These are phyloP conservation scores for Physcomitrium patens DNA, from an alignment of 225 moss, liverwort and hornwort genomes.

Conservation along the genomic window DNA sequence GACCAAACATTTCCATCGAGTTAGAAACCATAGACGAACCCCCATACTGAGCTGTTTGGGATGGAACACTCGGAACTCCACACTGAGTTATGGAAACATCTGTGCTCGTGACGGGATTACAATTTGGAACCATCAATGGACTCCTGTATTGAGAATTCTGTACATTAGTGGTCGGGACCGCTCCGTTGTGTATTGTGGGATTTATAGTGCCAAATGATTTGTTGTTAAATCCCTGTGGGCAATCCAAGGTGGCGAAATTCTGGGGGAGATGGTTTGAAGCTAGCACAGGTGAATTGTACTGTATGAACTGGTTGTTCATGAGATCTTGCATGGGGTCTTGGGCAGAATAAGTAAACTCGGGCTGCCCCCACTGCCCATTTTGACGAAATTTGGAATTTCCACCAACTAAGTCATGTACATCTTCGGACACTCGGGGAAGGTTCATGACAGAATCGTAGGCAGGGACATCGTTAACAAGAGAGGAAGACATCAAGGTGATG, in stretches of 20 bases:
- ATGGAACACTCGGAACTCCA: slow-evolving; percentile 11
- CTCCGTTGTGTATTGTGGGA: slow-evolving; percentile 17
- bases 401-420: slow-evolving; percentile 31
- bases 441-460: slow-evolving; percentile 30
- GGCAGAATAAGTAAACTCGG: slow-evolving; percentile 21
- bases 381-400: slow-evolving; percentile 34
- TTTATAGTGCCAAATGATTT: slow-evolving; percentile 40
- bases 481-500: slow-evolving; percentile 41
- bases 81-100: slow-evolving; percentile 17
- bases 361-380: slow-evolving; percentile 41
- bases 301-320: slow-evolving; percentile 17
- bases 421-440: slow-evolving; percentile 20
- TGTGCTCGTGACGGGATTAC: slow-evolving; percentile 21
- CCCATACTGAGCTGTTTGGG: slow-evolving; percentile 24
- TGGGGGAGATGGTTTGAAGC: slow-evolving; percentile 23
- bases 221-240: not conserved
- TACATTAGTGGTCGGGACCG: slow-evolving; percentile 17
- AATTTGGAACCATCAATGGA: slow-evolving; percentile 23
- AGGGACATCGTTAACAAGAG: slow-evolving; percentile 27
- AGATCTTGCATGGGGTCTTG: slow-evolving; percentile 44
- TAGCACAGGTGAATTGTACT: slow-evolving; percentile 27
- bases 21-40: slow-evolving; percentile 14
- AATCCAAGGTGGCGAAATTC: slow-evolving; percentile 20
- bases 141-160: slow-evolving; percentile 26
- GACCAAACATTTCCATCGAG: slow-evolving; percentile 41